Base-by-base conservation (phyloP, 2,329 filamentous ascomycete species). In the Scedosporium minutisporum region DNA sequence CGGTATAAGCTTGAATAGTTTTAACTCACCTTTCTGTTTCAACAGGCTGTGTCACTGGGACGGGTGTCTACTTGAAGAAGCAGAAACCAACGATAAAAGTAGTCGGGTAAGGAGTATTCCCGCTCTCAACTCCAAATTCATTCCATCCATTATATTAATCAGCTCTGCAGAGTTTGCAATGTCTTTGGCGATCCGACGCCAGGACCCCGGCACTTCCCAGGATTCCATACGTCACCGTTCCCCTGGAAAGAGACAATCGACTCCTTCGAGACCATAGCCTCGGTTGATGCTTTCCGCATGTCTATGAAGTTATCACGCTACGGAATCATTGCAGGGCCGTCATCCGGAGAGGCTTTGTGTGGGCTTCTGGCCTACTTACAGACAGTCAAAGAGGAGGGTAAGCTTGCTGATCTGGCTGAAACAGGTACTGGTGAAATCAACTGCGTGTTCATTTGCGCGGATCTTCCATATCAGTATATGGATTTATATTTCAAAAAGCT, bases 391-490 rank as follows among this genome's bases (percentile, higher is more conserved):
- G 62, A 79, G 78, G 65, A 70, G 71, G 18, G 84, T 82, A 67
- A 77, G 14, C 69, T 85, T 5, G 73, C 76, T 2, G 78, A 77
- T 1, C 70, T 73, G 0, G 74, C 78, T 48, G 78, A 80, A 3
- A 72, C 78, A 75, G 74, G 1, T 76, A 71, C 0, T 77, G 78
- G 1, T 69, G 75, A 60, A 75, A 79, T 9, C 74, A 25, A 80
- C 61, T 83, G 80, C 57, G 82, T 85, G 2, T 87, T 87, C 69
- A 73, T 86, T 38, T 87, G 83, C 70, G 85, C 82, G 64, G 84
- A 87, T 63, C 65, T 87, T 27, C 85, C 85, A 0, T 87, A 87
- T 65, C 84, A 87, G 68, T 87, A 87, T 64, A 78, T 87, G 55
- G 74, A 78, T 25, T 81, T 82, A 65, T 87, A 87, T 67, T 87